phyloP scores from a whole-genome alignment of 2,329 filamentous ascomycete species.

The Neocucurbitaria cava region DNA sequence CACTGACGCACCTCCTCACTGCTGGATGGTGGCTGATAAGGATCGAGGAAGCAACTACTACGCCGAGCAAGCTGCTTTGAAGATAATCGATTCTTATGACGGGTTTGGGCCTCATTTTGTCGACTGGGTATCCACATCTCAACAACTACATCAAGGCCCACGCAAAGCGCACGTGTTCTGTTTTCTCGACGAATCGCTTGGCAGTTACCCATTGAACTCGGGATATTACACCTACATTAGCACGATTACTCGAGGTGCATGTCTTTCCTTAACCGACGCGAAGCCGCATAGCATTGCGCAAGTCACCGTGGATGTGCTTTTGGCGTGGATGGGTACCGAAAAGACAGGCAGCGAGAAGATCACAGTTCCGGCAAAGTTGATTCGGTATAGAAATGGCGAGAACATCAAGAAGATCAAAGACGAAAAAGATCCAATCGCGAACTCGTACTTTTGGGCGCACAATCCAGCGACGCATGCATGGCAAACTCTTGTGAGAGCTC shows the following conservation, averaged over 20 bases:
- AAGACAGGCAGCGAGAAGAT: constrained; percentile 18
- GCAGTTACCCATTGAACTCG: constrained; percentile 12
- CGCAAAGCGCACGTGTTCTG: constrained; percentile 56
- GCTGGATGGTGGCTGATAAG: constrained; percentile 34
- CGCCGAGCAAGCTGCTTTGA: constrained; percentile 36
- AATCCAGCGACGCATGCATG: not conserved
- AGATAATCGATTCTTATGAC: constrained; percentile 34
- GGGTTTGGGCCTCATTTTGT: constrained; percentile 47
- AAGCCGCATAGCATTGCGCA: constrained; percentile 47
- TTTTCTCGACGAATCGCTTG: constrained; percentile 42
- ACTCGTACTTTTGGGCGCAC: constrained; percentile 27
- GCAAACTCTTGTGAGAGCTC: not conserved
- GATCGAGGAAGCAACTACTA: constrained; percentile 35
- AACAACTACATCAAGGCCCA: constrained; percentile 41
- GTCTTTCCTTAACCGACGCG: constrained; percentile 41
- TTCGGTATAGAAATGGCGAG: constrained; percentile 23
- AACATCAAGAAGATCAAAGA: constrained; percentile 25
- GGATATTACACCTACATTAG: constrained; percentile 54
- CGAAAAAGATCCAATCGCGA: constrained; percentile 20
- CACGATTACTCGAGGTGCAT: constrained; percentile 52
- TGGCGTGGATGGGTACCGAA: constrained; percentile 55
- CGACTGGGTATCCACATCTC: constrained; percentile 55
- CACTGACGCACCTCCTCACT: constrained; percentile 59
- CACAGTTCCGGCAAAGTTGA: constrained; percentile 19
- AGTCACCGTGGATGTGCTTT: constrained; percentile 52